Conservation (phyloP, 768 basidiomycete species). For the Gloeophyllum trabeum region DNA sequence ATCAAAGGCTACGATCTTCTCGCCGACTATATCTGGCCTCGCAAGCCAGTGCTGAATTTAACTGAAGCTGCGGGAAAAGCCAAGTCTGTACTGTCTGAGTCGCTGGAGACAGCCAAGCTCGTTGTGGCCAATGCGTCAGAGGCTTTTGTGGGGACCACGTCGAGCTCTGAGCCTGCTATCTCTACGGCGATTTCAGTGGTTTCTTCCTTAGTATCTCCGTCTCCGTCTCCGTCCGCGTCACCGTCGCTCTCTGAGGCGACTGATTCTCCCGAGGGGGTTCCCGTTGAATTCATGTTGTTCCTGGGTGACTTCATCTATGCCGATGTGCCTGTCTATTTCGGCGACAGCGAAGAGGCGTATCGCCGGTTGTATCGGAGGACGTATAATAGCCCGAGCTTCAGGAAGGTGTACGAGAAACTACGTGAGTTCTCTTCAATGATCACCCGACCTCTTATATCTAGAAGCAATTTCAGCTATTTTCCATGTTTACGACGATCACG, state of each 20-base stretch:
- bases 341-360: constrained; percentile 47
- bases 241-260: too few species aligned
- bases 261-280: neutral
- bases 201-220: neutral
- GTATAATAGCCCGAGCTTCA: constrained; percentile 53
- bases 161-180: neutral
- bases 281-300: constrained; percentile 19
- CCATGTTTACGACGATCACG: constrained; percentile 67
- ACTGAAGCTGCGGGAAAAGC: neutral
- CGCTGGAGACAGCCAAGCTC: too few species aligned
- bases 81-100: constrained; percentile 1
- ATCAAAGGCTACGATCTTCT: constrained; percentile 60
- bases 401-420: constrained; percentile 55
- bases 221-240: neutral
- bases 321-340: constrained; percentile 47
- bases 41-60: neutral
- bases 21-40: constrained; percentile 37
- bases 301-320: constrained; percentile 23
- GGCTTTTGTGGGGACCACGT: neutral
- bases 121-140: constrained; percentile 5
- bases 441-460: constrained; percentile 1
- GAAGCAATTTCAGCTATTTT: constrained; percentile 38
- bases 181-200: neutral
- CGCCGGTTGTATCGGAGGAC: constrained; percentile 56
- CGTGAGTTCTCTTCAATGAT: constrained; percentile 33